Base-by-base conservation (phyloP, 1,284 basidiomycete species). In the Bondarzewia mesenterica region DNA sequence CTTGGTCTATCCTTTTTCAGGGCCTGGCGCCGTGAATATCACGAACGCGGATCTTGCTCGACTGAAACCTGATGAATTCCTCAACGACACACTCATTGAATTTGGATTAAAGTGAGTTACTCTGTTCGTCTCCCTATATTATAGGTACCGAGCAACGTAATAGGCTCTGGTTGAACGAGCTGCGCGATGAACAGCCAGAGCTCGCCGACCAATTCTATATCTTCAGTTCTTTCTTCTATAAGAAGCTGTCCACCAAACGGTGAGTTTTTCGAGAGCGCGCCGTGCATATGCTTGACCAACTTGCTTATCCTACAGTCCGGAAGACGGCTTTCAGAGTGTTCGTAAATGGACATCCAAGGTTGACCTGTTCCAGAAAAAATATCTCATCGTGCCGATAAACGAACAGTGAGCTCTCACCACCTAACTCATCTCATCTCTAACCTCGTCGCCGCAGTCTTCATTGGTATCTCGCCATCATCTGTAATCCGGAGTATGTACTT, bases 141-240 rank as follows among this genome's bases (percentile, higher is more conserved):
- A 32, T 18, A n/a, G 5, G 38, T 5, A n/a, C 20, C 16, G 8
- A 38, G n/a, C 36, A 4, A 27, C 25, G 36, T n/a, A 32, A 8
- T 50, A 93, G 91, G 61, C 69, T 83, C 18, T 88, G 85, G 77
- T 67, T 86, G 10, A 72, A 70, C 47, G 70, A 77, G 12, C 62
- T 90, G 20, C 73, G 78, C 49, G 64, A 61, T 23, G 63, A 58
- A 23, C 61, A 85, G 50, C 81, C 85, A 0, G 71, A 70, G 10
- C 66, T 90, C 10, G 87, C 80, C 2, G 76, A 85, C 5, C 75
- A 89, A 56, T 77, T 95, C 2, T 83, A 97, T 60, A 75, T 99
- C 5, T 98, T 99, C 73, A 98, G 85, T 62, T 93, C 94, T 0
- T 99, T 97, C 70, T 98, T 99, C 67, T 98, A 93, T 71, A 89